Percentiles rank a stretch among this genome's conserved stretches.
Evolutionary conservation across 202 grass and related monocot species (phyloP).

Genomic region (Carex sylvatica): DNA sequence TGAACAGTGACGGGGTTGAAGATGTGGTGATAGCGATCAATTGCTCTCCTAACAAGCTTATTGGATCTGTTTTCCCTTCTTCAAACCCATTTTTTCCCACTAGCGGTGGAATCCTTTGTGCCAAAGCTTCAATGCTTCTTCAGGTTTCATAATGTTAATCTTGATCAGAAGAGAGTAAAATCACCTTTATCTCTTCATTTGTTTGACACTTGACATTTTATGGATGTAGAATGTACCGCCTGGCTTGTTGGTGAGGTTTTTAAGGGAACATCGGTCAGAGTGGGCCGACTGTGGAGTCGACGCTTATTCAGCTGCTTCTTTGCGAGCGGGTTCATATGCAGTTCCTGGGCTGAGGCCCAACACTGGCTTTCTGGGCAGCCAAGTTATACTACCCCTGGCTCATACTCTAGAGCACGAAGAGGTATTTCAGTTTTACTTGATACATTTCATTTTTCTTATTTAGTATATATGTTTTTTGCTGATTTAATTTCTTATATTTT

Average conservation of each 20-base stretch:
- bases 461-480: background rate
- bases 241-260: conserved; percentile 72
- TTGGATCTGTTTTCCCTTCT: conserved; percentile 46
- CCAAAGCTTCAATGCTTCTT: conserved; percentile 94
- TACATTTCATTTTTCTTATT: background rate
- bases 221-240: conserved; percentile 82
- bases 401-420: conserved; percentile 88
- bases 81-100: conserved; percentile 57
- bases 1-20: conserved; percentile 66
- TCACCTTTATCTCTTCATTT: background rate
- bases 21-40: conserved; percentile 80
- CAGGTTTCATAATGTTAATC: conserved; percentile 41
- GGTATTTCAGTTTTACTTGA: conserved; percentile 32
- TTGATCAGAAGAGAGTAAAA: background rate
- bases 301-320: conserved; percentile 78
- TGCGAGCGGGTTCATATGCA: conserved; percentile 56
- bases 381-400: conserved; percentile 74
- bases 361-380: conserved; percentile 70
- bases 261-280: conserved; percentile 93
- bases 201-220: background rate
- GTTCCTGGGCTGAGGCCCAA: conserved; percentile 70
- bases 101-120: conserved; percentile 77
- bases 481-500: conserved; percentile 11
- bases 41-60: conserved; percentile 71
- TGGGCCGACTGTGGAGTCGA: conserved; percentile 95